Conservation (phyloP, 345 rosid species). For the Moringa oleifera region DNA sequence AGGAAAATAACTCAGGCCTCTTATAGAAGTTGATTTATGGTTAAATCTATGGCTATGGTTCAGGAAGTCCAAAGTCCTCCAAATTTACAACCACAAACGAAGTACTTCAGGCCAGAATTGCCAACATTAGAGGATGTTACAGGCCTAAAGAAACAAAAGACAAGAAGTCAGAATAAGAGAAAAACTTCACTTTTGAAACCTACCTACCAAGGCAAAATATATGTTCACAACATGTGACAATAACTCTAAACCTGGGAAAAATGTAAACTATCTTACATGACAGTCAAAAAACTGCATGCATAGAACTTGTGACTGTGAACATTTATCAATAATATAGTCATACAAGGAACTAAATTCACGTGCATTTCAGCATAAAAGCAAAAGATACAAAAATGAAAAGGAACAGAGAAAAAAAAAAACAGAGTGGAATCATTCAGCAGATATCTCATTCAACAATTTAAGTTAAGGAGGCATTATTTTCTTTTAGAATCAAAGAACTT, state of each 20-base stretch:
- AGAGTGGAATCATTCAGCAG: constrained; percentile 1
- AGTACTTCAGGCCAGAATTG: constrained; percentile 9
- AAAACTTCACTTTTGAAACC: background rate
- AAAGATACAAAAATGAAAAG: constrained; percentile 1
- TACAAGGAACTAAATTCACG: no score
- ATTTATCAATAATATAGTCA: no score
- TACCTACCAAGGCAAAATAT: background rate
- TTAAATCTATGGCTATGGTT: no score
- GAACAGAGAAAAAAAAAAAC: background rate
- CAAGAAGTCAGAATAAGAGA: constrained; percentile 9
- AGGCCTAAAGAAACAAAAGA: constrained; percentile 29
- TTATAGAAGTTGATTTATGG: no score
- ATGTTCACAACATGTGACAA: no score
- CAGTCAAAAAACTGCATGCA: no score
- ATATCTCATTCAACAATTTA: constrained; percentile 3
- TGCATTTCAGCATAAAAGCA: no score
- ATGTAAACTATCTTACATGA: no score
- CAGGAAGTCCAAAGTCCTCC: no score
- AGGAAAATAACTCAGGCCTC: no score
- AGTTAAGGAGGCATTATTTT: constrained; percentile 9
- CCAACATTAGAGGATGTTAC: constrained; percentile 15
- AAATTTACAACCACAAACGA: background rate
- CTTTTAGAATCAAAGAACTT: constrained; percentile 7
- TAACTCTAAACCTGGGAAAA: no score
- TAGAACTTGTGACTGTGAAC: no score